Evolutionary conservation across 2,329 filamentous ascomycete genomes (phyloP), one percentile per base, ranked within the genome.

Genomic region (Leptoxyphium fumago): DNA sequence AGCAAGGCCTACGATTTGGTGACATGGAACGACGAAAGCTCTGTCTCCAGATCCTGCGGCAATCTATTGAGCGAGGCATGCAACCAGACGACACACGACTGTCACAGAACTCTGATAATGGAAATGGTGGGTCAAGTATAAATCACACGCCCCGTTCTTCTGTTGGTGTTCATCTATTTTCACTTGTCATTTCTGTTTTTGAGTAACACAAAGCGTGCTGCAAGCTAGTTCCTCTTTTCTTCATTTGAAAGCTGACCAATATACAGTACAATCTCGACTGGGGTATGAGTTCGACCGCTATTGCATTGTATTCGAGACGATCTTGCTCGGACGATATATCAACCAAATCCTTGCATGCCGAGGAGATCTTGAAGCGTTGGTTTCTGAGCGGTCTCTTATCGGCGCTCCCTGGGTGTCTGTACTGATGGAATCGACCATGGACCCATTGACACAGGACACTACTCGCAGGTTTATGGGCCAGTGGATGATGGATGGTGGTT

Each of bases 261-360:
- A 36, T 3, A 36, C 9, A 36, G 32, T 5, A 15, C 3, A 36
- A 36, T 13, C 15, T 3, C 32, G 11, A 29, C 41, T 48, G n/a
- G 49, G 51, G 32, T 41, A 43, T 10, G 61, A 65, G 26, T 71
- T 69, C 47, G 59, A 63, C 6, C 61, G 62, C 29, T 71, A 63
- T 44, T 64, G 63, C 38, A 63, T 61, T 4, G 54, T 71, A 1
- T 71, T 68, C 46, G 68, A 71, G 45, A 71, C 63, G 0, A 64
- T 72, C 13, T 62, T 70, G 7, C 59, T 72, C 15, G 65, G 68
- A 34, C 61, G 69, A 18, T 72, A 72, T 47, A 50, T 66, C 38
- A 71, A 71, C 45, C 69, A 72, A 46, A 63, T 70, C 2, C 52
- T 67, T 30, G 68, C 65, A 17, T 68, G 65, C 42, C 56, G 70